These are phyloP conservation scores for Chrysoporthe austroafricana DNA, from an alignment of 2,329 filamentous ascomycete genomes.

Conservation along the genomic window DNA sequence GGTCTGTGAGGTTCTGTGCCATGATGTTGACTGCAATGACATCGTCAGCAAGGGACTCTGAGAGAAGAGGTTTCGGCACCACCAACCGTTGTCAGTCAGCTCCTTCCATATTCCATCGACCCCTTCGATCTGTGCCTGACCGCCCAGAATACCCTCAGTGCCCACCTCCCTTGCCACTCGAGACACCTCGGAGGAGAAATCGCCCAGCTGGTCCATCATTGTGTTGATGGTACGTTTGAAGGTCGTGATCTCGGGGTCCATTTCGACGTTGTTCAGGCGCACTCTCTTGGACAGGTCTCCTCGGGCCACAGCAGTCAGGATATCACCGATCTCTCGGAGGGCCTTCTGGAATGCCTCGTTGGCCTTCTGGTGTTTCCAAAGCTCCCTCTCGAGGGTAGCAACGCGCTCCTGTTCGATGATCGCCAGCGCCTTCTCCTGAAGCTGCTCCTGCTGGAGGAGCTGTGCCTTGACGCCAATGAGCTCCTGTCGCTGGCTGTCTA, in stretches of 20 bases:
- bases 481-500: constrained; percentile 84
- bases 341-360: constrained; percentile 99
- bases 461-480: constrained; percentile 85
- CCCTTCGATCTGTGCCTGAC: constrained; percentile 89
- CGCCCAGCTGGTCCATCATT: constrained; percentile 98
- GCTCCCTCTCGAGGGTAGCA: constrained; percentile 84
- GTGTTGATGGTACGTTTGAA: constrained; percentile 99
- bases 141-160: constrained; percentile 91
- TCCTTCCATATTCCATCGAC: constrained; percentile 98
- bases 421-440: constrained; percentile 81
- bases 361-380: constrained; percentile 96
- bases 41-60: constrained; percentile 31
- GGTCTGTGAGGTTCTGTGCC: constrained; percentile 80
- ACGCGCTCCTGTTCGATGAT: constrained; percentile 87
- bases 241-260: constrained; percentile 96
- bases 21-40: constrained; percentile 70
- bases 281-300: constrained; percentile 97
- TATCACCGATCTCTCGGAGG: constrained; percentile 92
- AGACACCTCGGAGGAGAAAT: constrained; percentile 95
- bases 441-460: constrained; percentile 81
- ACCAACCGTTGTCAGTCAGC: constrained; percentile 78
- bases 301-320: constrained; percentile 93
- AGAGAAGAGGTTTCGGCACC: constrained; percentile 4
- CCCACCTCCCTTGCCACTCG: constrained; percentile 93
- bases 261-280: constrained; percentile 91